Conservation (phyloP, 257 asterid genomes). For the Phtheirospermum japonicum region DNA sequence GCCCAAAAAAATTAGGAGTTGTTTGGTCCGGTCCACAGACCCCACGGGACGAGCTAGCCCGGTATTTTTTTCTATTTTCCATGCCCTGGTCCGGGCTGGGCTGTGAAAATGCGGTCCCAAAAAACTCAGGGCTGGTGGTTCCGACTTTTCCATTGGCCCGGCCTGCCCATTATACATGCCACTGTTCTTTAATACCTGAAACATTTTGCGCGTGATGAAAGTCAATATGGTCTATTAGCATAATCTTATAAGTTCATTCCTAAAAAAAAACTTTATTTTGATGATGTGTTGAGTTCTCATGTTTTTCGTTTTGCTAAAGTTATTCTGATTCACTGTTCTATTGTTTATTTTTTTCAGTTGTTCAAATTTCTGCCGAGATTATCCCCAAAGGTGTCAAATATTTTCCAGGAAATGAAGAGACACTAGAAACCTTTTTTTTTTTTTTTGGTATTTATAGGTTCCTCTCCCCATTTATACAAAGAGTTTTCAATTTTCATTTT, state of each 20-base stretch:
- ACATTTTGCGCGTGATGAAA: background rate
- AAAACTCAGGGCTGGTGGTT: no score
- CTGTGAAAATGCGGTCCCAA: no score
- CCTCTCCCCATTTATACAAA: constrained; percentile 22
- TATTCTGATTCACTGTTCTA: constrained; percentile 15
- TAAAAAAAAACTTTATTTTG: background rate
- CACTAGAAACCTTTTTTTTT: constrained; percentile 43
- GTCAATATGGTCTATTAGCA: background rate
- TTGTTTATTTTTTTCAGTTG: constrained; percentile 47
- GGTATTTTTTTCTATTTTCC: no score
- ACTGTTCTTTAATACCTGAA: background rate
- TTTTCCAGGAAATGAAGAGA: constrained; percentile 83
- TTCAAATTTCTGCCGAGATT: constrained; percentile 78
- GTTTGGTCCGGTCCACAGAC: no score
- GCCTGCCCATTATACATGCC: background rate
- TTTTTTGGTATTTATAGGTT: constrained; percentile 8
- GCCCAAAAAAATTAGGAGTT: no score
- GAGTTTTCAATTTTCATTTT: background rate
- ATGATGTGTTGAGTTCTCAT: constrained; percentile 1
- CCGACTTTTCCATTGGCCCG: no score
- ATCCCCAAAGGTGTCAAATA: constrained; percentile 71
- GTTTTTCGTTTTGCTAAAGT: constrained; percentile 2
- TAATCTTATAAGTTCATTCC: background rate
- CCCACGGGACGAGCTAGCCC: no score
- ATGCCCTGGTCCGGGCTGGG: no score